Evolutionary conservation across 768 basidiomycete species (phyloP).

Genomic region (Sporobolomyces phaffii): DNA sequence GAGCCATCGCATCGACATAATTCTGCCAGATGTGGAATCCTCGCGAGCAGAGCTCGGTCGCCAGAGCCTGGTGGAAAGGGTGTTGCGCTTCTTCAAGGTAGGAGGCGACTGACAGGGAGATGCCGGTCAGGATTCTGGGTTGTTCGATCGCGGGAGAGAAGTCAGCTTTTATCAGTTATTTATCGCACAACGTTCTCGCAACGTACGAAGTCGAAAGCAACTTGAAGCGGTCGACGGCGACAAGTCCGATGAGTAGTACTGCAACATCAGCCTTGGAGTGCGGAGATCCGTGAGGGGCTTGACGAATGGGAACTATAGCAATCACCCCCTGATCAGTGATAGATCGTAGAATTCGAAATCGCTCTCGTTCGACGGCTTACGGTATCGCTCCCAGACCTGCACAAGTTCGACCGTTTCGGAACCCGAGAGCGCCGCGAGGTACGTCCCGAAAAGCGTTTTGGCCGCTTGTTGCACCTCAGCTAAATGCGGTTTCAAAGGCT

Average conservation of each 20-base stretch:
- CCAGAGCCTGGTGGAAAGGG: conserved; percentile 58
- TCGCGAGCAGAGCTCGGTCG: conserved; percentile 80
- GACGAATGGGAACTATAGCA: conserved; percentile 15
- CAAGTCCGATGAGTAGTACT: conserved; percentile 71
- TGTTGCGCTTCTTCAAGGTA: conserved; percentile 61
- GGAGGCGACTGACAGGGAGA: conserved; percentile 71
- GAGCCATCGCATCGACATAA: conserved; percentile 81
- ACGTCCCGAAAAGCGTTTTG: conserved; percentile 69
- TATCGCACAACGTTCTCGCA: no score
- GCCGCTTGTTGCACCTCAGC: conserved; percentile 73
- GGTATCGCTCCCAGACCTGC: conserved; percentile 9
- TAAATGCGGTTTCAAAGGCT: conserved; percentile 40
- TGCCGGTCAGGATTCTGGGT: conserved; percentile 73
- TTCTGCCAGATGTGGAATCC: conserved; percentile 94
- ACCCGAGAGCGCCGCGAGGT: conserved; percentile 62
- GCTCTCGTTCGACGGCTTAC: no score
- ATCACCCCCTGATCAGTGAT: no score
- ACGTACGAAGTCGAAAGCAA: conserved; percentile 65
- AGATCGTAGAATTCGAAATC: no score
- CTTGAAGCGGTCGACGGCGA: conserved; percentile 73
- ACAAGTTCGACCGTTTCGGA: conserved; percentile 54
- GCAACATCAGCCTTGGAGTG: conserved; percentile 59
- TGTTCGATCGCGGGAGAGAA: conserved; percentile 3
- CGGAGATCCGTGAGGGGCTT: background rate
- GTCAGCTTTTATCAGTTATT: background rate